Conservation (phyloP, 2,329 filamentous ascomycete genomes). For the Cercospora sp. region DNA sequence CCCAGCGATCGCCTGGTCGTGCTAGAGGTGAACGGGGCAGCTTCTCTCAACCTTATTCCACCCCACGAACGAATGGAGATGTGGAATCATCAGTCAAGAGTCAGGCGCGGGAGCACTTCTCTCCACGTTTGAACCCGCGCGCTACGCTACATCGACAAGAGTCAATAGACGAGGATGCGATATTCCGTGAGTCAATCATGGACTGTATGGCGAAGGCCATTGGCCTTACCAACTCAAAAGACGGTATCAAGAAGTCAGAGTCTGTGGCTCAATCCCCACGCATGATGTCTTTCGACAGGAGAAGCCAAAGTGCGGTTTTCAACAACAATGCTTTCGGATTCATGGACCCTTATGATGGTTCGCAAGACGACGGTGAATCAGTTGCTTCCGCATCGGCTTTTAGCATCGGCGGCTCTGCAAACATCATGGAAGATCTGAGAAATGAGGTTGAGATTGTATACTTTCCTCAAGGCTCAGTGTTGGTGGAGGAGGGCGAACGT, state of each 20-base stretch:
- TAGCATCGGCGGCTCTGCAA: constrained; percentile 60
- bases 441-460: constrained; percentile 96
- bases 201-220: constrained; percentile 96
- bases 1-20: constrained; percentile 59
- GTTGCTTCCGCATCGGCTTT: constrained; percentile 57
- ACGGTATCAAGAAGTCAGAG: constrained; percentile 64
- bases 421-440: constrained; percentile 75
- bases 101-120: constrained; percentile 45
- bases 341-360: constrained; percentile 62
- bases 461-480: constrained; percentile 89
- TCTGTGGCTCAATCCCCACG: constrained; percentile 85
- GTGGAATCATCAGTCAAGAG: constrained; percentile 48
- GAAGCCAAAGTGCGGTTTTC: constrained; percentile 75
- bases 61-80: constrained; percentile 36
- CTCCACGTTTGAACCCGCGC: constrained; percentile 36
- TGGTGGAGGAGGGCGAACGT: constrained; percentile 96
- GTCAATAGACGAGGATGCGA: constrained; percentile 78
- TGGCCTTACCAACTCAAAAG: constrained; percentile 70
- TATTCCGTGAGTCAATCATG: constrained; percentile 86
- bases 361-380: constrained; percentile 85
- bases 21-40: constrained; percentile 46
- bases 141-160: constrained; percentile 68
- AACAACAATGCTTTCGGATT: constrained; percentile 70
- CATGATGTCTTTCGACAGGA: constrained; percentile 79
- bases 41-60: constrained; percentile 52